Percentiles rank a stretch among this genome's conserved stretches.
phyloP scores from a whole-genome alignment of 768 basidiomycete species.

The Sistotremastrum suecicum region DNA sequence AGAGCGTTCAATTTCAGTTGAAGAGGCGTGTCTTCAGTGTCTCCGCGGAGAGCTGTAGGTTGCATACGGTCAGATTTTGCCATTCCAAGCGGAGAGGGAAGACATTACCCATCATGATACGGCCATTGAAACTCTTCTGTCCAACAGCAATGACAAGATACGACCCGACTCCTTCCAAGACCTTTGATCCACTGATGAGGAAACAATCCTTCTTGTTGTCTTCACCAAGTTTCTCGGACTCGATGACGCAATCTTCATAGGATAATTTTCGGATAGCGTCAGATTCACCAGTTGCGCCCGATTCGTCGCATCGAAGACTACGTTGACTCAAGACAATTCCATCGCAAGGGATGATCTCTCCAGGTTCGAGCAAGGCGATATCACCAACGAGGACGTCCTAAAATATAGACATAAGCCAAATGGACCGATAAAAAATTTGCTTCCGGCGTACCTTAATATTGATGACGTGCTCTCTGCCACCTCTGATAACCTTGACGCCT shows the following conservation, averaged over 20 bases:
- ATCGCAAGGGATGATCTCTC: conserved; percentile 92
- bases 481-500: conserved; percentile 68
- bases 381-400: conserved; percentile 92
- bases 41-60: conserved; percentile 65
- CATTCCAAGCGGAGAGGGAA: conserved; percentile 3
- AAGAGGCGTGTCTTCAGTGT: conserved; percentile 80
- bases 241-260: conserved; percentile 54
- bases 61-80: no score
- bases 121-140: conserved; percentile 84
- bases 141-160: conserved; percentile 93
- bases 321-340: conserved; percentile 89
- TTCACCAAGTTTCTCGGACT: conserved; percentile 15
- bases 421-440: conserved; percentile 7
- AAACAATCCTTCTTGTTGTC: conserved; percentile 76
- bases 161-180: conserved; percentile 84
- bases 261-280: conserved; percentile 85
- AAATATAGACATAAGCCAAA: conserved; percentile 14
- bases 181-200: conserved; percentile 81
- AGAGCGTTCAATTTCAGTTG: conserved; percentile 87
- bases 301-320: conserved; percentile 92
- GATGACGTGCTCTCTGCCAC: conserved; percentile 53
- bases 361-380: conserved; percentile 81
- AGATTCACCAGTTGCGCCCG: conserved; percentile 91
- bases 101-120: conserved; percentile 88
- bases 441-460: conserved; percentile 56